phyloP scores from a whole-genome alignment of 805 yeast genomes.

The Cephaloascus albidus region DNA sequence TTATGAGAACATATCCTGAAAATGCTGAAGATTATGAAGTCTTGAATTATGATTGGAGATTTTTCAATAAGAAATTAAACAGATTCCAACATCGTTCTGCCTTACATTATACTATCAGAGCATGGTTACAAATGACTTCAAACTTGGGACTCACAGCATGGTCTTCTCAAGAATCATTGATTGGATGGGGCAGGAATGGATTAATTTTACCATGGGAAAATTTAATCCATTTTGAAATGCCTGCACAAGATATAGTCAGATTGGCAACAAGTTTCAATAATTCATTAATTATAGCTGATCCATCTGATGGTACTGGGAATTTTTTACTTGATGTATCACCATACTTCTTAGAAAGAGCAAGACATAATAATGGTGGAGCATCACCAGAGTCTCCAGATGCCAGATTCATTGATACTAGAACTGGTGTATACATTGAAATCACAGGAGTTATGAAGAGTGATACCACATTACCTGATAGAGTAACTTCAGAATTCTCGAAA shows the following conservation, averaged over 20 bases:
- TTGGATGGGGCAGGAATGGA: slow-evolving; percentile 44
- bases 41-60: slow-evolving; percentile 58
- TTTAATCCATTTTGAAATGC: slow-evolving; percentile 40
- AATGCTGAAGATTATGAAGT: slow-evolving; percentile 22
- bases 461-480: slow-evolving; percentile 4
- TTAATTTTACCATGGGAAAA: slow-evolving; percentile 44
- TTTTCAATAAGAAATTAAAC: slow-evolving; percentile 36
- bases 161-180: slow-evolving; percentile 38
- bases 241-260: slow-evolving; percentile 35
- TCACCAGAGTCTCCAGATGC: slow-evolving; percentile 38
- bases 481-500: neutral
- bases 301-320: slow-evolving; percentile 32
- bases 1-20: slow-evolving; percentile 9
- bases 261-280: slow-evolving; percentile 38
- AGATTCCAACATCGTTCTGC: slow-evolving; percentile 29
- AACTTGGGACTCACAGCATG: slow-evolving; percentile 33
- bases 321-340: slow-evolving; percentile 40
- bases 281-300: slow-evolving; percentile 33
- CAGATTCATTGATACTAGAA: slow-evolving; percentile 49
- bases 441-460: slow-evolving; percentile 27
- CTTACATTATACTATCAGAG: slow-evolving; percentile 34
- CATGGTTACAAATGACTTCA: slow-evolving; percentile 34
- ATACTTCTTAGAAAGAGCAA: slow-evolving; percentile 36
- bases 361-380: slow-evolving; percentile 35
- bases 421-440: slow-evolving; percentile 52